Conservation (phyloP, 805 yeast genomes). For the Ascoidea asiatica region DNA sequence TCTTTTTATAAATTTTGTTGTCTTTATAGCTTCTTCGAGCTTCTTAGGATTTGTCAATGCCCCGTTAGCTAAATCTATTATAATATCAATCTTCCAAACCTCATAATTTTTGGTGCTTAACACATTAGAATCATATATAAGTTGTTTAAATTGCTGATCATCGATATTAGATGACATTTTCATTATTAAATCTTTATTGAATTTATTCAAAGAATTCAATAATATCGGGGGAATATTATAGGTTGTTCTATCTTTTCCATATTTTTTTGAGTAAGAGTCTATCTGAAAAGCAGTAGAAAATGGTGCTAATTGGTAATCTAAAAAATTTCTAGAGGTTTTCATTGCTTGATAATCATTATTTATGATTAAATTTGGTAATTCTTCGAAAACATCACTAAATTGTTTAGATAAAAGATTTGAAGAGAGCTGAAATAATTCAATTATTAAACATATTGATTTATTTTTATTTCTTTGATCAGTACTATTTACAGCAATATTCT, state of each 20-base stretch:
- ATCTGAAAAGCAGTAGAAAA: slow-evolving; percentile 29
- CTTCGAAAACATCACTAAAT: slow-evolving; percentile 14
- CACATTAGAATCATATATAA: slow-evolving; percentile 58
- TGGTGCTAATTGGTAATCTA: slow-evolving; percentile 14
- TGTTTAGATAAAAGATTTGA: slow-evolving; percentile 40
- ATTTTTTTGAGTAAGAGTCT: slow-evolving; percentile 27
- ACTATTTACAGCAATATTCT: slow-evolving; percentile 26
- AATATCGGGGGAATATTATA: slow-evolving; percentile 5
- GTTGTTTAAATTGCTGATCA: slow-evolving; percentile 51
- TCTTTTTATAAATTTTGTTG: slow-evolving; percentile 78
- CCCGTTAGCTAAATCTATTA: slow-evolving; percentile 65
- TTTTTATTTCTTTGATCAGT: slow-evolving; percentile 30
- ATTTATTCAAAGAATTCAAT: slow-evolving; percentile 9
- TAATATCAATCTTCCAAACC: slow-evolving; percentile 79
- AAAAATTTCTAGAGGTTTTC: slow-evolving; percentile 1
- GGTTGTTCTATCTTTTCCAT: slow-evolving; percentile 24
- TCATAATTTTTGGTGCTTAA: slow-evolving; percentile 64
- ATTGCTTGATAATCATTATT: neutral
- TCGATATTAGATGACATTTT: slow-evolving; percentile 24
- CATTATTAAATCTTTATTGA: slow-evolving; percentile 10
- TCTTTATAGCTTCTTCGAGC: slow-evolving; percentile 62
- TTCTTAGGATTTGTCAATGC: slow-evolving; percentile 63
- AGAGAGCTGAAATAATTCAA: slow-evolving; percentile 46
- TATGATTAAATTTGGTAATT: slow-evolving; percentile 1
- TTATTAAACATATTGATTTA: slow-evolving; percentile 51